Evolutionary conservation across 345 rosid species (phyloP), one percentile per base, ranked within the genome.

Genomic region (Lepidium aucheri): DNA sequence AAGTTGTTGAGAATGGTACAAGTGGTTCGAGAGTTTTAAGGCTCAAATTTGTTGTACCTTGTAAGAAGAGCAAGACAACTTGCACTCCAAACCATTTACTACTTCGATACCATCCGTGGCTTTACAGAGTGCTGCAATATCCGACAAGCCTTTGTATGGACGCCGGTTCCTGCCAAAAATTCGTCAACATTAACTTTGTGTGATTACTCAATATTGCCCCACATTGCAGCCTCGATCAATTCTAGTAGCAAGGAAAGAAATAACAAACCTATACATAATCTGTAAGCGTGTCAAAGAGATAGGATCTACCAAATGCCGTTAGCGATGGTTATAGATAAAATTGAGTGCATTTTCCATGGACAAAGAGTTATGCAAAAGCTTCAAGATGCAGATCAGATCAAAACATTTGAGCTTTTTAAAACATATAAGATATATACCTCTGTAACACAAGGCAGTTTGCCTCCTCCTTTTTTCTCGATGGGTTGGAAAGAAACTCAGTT

Each of bases 81-180:
- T 88, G 76, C 91, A 86, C 75, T 93, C 98, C 70, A 93, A 78
- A 59, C 98, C 98, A 76, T 93, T 93, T 75, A 83, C 70, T 54
- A 80, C 67, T 66, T 74, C 75, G 56, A 85, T 87, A 63, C 80
- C 88, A 64, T 94, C 96, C 86, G 85, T 81, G 54, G 95, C 92
- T 70, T 71, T 45, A 73, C 84, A 74, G n/a, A 63, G 49, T 46
- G 87, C 87, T 58, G 86, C 74, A 67, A 63, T 67, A 69, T 90
- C 98, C 72, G 78, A 80, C 44, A 83, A 63, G 39, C 77, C 70
- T 4, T 52, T 53, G 77, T 74, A 86, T 62, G 68, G 80, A 24
- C 72, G 78, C 77, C 63, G 87, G 84, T 90, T 93, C 84, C 98
- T 93, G 89, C 70, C 34, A 62, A 52, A 26, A 45, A 76, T 53